Evolutionary conservation across 371 early-diverging fungal species (phyloP).

Genomic region (Choanephora cucurbitarum): DNA sequence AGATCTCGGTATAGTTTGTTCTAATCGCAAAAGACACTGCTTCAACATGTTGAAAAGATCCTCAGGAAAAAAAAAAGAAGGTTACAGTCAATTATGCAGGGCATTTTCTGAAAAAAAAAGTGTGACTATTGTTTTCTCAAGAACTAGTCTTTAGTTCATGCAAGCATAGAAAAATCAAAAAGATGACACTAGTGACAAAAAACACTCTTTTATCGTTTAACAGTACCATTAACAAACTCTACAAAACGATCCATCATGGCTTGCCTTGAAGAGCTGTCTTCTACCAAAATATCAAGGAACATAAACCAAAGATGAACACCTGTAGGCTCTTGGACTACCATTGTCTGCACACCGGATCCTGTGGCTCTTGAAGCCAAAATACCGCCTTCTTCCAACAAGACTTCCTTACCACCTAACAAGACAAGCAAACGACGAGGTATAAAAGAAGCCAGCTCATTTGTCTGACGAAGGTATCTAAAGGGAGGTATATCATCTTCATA

Average conservation of each 20-base stretch:
- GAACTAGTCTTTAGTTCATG: too few relatives aligned
- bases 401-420: conserved; percentile 47
- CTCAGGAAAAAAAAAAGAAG: too few relatives aligned
- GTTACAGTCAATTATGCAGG: too few relatives aligned
- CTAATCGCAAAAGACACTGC: too few relatives aligned
- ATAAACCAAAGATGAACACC: conserved; percentile 41
- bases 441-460: conserved; percentile 18
- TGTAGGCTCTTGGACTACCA: conserved; percentile 37
- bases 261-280: conserved; percentile 21
- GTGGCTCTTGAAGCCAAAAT: conserved; percentile 36
- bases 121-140: too few relatives aligned
- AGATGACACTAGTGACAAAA: too few relatives aligned
- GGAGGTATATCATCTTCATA: conserved; percentile 15
- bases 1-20: too few relatives aligned
- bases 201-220: too few relatives aligned
- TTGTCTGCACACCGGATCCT: conserved; percentile 31
- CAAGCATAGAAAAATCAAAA: too few relatives aligned
- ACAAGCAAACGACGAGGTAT: conserved; percentile 35
- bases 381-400: conserved; percentile 45
- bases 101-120: too few relatives aligned
- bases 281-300: conserved; percentile 25
- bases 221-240: conserved; percentile 14
- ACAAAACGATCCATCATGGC: conserved; percentile 19
- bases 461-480: conserved; percentile 15
- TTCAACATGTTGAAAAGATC: too few relatives aligned